Base-by-base conservation (phyloP, 2,329 filamentous ascomycete genomes). In the Dryadomyces quercivorus region DNA sequence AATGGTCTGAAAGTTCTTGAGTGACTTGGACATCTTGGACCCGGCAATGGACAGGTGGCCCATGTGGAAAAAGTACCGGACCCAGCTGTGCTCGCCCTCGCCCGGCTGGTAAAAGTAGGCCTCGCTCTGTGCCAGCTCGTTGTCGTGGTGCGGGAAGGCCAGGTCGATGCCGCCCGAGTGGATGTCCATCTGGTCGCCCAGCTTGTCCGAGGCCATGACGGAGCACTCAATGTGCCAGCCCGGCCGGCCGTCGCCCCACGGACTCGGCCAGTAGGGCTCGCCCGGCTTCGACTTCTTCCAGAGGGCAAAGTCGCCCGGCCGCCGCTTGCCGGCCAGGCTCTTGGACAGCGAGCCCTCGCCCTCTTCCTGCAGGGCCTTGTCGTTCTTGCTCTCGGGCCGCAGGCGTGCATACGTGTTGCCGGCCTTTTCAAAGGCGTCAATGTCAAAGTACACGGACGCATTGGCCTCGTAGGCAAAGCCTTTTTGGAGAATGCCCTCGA, bases 201-300 rank as follows among this genome's bases (percentile, higher is more conserved):
- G 70, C 16, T 81, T 75, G 51, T 82, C 80, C 7, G 80, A 83
- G 5, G 83, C 83, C 84, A 88, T 87, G 2, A 81, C 83, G 13
- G 79, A 84, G 74, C 84, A 88, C 68, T 87, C 84, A 61, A 87
- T 86, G 64, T 87, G 84, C 84, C 84, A 87, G 6, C 84, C 84
- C 1, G 84, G 84, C 18, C 84, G 72, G 5, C 84, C 84, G 54
- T 72, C 72, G 8, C 84, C 84, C 84, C 84, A 87, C 0, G 80
- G 76, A 55, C 79, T 84, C 16, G 75, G 69, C 84, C 84, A 88
- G 50, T 55, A 60, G 52, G 62, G 63, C 60, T 63, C 63, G 54
- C 63, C 62, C 18, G 62, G 59, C 65, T 86, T 86, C 2, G 79
- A 84, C 7, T 81, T 75, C 65, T 88, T 88, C 63, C 63, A 87